A percentile compares a stretch with the other conserved stretches of the same genome.
Evolutionary conservation across 225 moss, liverwort and hornwort genomes (phyloP).

Genomic region (Ulota crispa): DNA sequence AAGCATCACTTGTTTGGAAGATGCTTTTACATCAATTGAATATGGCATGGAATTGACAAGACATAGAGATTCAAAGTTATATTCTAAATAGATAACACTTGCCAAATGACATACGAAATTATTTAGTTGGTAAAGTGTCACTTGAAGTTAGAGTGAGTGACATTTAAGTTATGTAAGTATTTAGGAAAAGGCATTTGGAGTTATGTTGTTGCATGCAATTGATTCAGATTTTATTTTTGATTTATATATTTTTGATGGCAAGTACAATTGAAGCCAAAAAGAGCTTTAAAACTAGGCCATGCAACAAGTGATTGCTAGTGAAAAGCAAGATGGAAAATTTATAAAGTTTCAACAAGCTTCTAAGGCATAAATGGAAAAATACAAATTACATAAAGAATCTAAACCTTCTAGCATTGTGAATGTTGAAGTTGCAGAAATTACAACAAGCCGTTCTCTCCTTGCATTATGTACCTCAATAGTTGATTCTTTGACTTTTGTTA

Average conservation of each 20-base stretch:
- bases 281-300: background rate
- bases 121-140: no score
- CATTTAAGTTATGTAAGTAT: no score
- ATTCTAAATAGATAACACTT: no score
- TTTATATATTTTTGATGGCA: background rate
- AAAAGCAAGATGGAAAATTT: background rate
- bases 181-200: background rate
- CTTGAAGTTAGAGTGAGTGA: no score
- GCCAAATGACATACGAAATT: no score
- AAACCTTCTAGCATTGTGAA: background rate
- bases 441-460: no score
- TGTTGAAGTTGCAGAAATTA: background rate
- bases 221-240: background rate
- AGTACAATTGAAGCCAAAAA: background rate
- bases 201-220: background rate
- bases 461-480: no score
- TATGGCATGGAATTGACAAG: no score
- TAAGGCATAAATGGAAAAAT: background rate
- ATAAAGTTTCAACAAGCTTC: background rate
- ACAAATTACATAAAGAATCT: background rate
- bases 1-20: no score
- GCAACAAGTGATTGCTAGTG: background rate
- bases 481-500: no score
- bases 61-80: no score
- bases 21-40: no score